phyloP scores from a whole-genome alignment of 345 rosid genomes.

The Leavenworthia alabamica region DNA sequence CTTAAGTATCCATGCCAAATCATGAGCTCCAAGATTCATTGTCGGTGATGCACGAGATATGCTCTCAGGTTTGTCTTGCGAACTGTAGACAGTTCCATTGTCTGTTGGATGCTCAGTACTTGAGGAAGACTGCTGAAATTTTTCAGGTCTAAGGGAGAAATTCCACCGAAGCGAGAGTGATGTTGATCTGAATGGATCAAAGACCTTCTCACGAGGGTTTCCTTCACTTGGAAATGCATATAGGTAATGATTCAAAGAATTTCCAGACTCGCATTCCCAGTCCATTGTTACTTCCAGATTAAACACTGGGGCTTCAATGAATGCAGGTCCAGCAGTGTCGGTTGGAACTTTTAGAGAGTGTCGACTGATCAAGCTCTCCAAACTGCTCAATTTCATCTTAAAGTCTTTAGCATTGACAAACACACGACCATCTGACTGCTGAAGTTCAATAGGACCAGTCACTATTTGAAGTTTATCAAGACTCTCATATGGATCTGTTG shows the following conservation, averaged over 20 bases:
- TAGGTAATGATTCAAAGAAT: conserved; percentile 83
- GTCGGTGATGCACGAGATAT: conserved; percentile 44
- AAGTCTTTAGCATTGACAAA: conserved; percentile 70
- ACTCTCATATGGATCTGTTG: conserved; percentile 93
- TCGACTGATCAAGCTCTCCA: conserved; percentile 68
- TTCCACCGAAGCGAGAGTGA: conserved; percentile 89
- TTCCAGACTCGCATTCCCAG: conserved; percentile 90
- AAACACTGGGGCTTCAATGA: conserved; percentile 70
- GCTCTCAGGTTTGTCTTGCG: conserved; percentile 38
- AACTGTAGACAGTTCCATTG: conserved; percentile 3
- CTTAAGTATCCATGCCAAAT: conserved; percentile 80
- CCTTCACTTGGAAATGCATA: conserved; percentile 85
- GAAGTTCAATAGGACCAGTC: conserved; percentile 69
- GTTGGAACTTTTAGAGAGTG: conserved; percentile 54
- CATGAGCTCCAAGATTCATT: conserved; percentile 87
- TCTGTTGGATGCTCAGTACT: conserved; percentile 30
- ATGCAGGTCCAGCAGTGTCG: conserved; percentile 44
- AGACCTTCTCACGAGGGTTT: conserved; percentile 66
- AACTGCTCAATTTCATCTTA: conserved; percentile 73
- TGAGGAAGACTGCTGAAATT: conserved; percentile 37
- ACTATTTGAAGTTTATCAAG: conserved; percentile 75
- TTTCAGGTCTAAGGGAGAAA: conserved; percentile 73
- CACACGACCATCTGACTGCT: conserved; percentile 90
- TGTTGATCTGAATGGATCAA: conserved; percentile 96
- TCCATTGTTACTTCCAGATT: conserved; percentile 82